These are phyloP conservation scores for Zymoseptoria crescenta DNA, from an alignment of 2,329 filamentous ascomycete species.

Conservation along the genomic window DNA sequence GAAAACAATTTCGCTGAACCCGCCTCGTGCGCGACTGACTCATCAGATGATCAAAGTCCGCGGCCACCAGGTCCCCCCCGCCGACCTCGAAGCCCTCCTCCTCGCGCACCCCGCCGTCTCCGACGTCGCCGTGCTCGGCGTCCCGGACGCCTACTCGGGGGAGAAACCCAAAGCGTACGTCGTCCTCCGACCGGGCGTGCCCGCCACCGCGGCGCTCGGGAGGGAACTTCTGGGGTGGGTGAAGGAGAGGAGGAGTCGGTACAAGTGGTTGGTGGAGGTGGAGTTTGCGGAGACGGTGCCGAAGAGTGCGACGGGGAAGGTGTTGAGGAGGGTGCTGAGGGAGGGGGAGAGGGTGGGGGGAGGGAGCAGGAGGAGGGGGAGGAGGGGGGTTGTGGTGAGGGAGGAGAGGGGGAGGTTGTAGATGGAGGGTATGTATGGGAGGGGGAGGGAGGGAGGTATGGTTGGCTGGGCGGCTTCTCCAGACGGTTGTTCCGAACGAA, in stretches of 20 bases:
- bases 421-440: conserved; percentile 7
- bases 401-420: conserved; percentile 15
- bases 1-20: too few relatives aligned
- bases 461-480: too few relatives aligned
- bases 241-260: conserved; percentile 56
- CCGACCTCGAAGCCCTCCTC: conserved; percentile 56
- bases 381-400: conserved; percentile 17
- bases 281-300: conserved; percentile 59
- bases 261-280: conserved; percentile 60
- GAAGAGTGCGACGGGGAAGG: conserved; percentile 67
- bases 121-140: conserved; percentile 50
- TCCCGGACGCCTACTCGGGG: conserved; percentile 48
- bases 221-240: conserved; percentile 52
- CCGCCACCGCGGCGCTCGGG: conserved; percentile 24
- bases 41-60: conserved; percentile 61
- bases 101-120: conserved; percentile 49
- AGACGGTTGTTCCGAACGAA: too few relatives aligned
- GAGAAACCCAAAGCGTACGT: conserved; percentile 53
- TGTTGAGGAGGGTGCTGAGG: conserved; percentile 54
- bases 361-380: too few relatives aligned
- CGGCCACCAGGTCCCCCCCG: conserved; percentile 54
- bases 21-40: too few relatives aligned
- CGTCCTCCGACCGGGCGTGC: conserved; percentile 34
- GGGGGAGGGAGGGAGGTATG: too few relatives aligned
- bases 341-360: conserved; percentile 35